Evolutionary conservation across 345 rosid species (phyloP).

Genomic region (Orychophragmus violaceus): DNA sequence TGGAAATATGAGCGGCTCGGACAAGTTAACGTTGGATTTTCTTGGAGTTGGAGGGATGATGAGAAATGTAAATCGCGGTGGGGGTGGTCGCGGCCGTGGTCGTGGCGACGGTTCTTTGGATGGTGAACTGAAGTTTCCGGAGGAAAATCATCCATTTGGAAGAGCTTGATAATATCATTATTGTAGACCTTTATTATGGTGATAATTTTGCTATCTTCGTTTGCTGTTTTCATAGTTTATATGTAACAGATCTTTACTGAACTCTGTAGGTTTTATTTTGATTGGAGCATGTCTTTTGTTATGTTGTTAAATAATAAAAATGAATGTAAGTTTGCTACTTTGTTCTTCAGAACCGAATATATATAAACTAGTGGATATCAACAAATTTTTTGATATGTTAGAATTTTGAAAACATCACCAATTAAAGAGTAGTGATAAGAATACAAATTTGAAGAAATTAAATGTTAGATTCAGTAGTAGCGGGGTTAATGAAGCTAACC

Average conservation of each 20-base stretch:
- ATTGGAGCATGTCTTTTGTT: neutral
- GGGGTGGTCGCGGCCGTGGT: constrained; percentile 17
- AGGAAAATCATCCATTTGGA: constrained; percentile 26
- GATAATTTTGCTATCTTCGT: constrained; percentile 2
- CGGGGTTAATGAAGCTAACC: too few species aligned
- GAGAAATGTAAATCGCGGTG: constrained; percentile 35
- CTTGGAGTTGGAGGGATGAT: constrained; percentile 74
- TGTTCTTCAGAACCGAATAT: neutral
- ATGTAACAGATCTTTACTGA: neutral
- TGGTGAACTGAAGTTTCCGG: constrained; percentile 20
- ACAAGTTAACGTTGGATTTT: constrained; percentile 68
- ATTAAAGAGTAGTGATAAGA: too few species aligned
- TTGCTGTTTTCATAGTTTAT: neutral
- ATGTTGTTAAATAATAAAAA: neutral
- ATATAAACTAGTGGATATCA: too few species aligned
- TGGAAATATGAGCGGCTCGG: constrained; percentile 43
- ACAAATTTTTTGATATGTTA: too few species aligned
- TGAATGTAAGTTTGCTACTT: constrained; percentile 2
- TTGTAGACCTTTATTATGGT: constrained; percentile 6
- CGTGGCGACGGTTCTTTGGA: constrained; percentile 14
- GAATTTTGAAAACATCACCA: too few species aligned
- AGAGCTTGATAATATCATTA: constrained; percentile 16
- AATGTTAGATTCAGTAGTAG: too few species aligned
- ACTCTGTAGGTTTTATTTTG: constrained; percentile 4
- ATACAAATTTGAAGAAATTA: too few species aligned